phyloP scores from a whole-genome alignment of 139 green algal species.

The Parachlorella kessleri region DNA sequence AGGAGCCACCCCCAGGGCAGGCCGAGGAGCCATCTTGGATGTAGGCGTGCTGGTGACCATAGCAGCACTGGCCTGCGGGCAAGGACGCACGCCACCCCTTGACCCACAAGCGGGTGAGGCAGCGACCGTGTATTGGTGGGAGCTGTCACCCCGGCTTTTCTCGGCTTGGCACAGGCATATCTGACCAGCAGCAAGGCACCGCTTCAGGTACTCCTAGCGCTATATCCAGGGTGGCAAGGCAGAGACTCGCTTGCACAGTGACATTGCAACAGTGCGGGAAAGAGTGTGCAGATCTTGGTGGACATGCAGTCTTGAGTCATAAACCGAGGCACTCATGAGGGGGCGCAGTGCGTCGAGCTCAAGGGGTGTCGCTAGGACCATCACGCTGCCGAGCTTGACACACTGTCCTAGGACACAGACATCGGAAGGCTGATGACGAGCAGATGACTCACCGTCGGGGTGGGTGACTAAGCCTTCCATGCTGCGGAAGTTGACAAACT shows the following conservation, averaged over 20 bases:
- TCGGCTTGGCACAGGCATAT: background rate
- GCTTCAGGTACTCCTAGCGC: too few relatives aligned
- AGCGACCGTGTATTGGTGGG: too few relatives aligned
- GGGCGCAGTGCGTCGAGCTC: background rate
- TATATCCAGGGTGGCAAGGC: too few relatives aligned
- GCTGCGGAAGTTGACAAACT: constrained; percentile 52
- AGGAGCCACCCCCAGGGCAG: constrained; percentile 43
- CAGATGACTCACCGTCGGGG: background rate
- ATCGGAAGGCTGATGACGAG: background rate
- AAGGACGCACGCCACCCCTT: too few relatives aligned
- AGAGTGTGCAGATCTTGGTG: background rate
- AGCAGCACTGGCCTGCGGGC: constrained; percentile 56
- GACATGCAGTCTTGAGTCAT: background rate
- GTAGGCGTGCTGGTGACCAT: constrained; percentile 57
- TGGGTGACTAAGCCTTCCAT: constrained; percentile 56
- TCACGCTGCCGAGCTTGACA: too few relatives aligned
- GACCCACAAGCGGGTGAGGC: too few relatives aligned
- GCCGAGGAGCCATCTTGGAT: background rate
- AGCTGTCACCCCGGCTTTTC: too few relatives aligned
- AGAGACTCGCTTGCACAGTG: too few relatives aligned
- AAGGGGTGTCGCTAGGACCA: background rate
- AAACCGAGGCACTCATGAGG: background rate
- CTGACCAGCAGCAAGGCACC: background rate
- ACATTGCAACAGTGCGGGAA: background rate
- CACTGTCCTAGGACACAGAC: constrained; percentile 35